Base-by-base conservation (phyloP, 805 yeast genomes). In the Diddensiella santjacobensis region DNA sequence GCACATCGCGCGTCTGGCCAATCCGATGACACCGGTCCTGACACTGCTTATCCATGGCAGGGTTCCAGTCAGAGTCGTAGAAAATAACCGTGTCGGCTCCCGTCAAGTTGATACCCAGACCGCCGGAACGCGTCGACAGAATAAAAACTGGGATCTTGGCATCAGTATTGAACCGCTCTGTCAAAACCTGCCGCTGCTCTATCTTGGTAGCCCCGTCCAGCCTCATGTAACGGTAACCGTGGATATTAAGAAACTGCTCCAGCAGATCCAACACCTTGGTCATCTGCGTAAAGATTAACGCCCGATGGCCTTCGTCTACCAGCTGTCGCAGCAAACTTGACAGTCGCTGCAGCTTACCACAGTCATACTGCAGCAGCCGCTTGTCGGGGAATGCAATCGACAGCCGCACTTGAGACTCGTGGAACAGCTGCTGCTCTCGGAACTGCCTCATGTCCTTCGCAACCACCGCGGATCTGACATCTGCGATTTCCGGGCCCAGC, bases 41-140 rank as follows among this genome's bases (percentile, higher is more conserved):
- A 70, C 99, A 93, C 68, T 93, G 99, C 63, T 89, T 88, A 66
- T 93, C 99, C 97, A 93, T 93, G 1, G 98, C 96, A 2, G 99
- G 99, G 63, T 93, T 93, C 99, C 99, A 91, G 68, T 91, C 99
- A 2, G 96, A 88, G 67, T 93, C 99, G 65, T 95, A 93, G 69
- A 93, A 95, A 4, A 93, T 88, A 39, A 93, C 99, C 0, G 99
- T 93, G 62, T 93, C 99, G 0, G 99, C 99, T 62, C 98, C 99
- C 0, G 99, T 93, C 55, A 93, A 71, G 62, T 93, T 93, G 65
- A 93, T 93, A 64, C 99, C 99, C 57, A 95, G 74, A 31, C 99
- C 99, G 66, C 99, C 99, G 2, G 99, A 93, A 68, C 99, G 80
- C 2, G 97, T 88, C 2, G 96, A 88, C 46, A 93, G 67, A 43